Conservation (phyloP, 179 eudicot genomes). For the Nepenthes alata region DNA sequence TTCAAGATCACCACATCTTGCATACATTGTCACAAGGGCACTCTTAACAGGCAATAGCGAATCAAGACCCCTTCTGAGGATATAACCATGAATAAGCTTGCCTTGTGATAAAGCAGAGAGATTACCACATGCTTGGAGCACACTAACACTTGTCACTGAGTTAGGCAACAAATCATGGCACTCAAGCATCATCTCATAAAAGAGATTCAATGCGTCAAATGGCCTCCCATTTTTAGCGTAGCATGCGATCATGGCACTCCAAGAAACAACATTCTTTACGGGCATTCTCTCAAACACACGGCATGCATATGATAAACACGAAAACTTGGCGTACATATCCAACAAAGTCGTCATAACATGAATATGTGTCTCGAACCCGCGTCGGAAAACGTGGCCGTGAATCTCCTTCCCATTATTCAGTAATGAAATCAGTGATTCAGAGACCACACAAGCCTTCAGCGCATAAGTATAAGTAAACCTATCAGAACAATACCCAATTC, state of each 20-base stretch:
- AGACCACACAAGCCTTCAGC: slow-evolving; percentile 63
- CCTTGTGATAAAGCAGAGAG: slow-evolving; percentile 44
- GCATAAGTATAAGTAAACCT: slow-evolving; percentile 60
- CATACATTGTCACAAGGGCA: slow-evolving; percentile 71
- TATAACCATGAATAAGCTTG: slow-evolving; percentile 37
- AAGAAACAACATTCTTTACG: slow-evolving; percentile 54
- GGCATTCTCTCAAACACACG: slow-evolving; percentile 44
- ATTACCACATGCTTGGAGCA: slow-evolving; percentile 63
- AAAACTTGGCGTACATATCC: slow-evolving; percentile 59
- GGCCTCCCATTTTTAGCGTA: slow-evolving; percentile 59
- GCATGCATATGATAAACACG: slow-evolving; percentile 33
- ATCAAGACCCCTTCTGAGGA: slow-evolving; percentile 29
- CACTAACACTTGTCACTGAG: slow-evolving; percentile 58
- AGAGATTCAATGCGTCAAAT: slow-evolving; percentile 49
- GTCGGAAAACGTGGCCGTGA: slow-evolving; percentile 48
- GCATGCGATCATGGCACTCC: slow-evolving; percentile 81
- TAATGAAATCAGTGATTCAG: slow-evolving; percentile 25
- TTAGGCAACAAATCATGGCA: slow-evolving; percentile 25
- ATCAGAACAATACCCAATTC: slow-evolving; percentile 30
- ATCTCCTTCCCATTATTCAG: slow-evolving; percentile 46
- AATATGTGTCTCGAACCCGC: slow-evolving; percentile 51
- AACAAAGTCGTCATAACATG: slow-evolving; percentile 66
- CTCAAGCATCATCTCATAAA: slow-evolving; percentile 44
- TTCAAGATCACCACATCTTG: slow-evolving; percentile 66
- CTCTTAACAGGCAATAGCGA: slow-evolving; percentile 47